Conservation (phyloP, 2,329 filamentous ascomycete genomes). For the Colletotrichum plurivorum region DNA sequence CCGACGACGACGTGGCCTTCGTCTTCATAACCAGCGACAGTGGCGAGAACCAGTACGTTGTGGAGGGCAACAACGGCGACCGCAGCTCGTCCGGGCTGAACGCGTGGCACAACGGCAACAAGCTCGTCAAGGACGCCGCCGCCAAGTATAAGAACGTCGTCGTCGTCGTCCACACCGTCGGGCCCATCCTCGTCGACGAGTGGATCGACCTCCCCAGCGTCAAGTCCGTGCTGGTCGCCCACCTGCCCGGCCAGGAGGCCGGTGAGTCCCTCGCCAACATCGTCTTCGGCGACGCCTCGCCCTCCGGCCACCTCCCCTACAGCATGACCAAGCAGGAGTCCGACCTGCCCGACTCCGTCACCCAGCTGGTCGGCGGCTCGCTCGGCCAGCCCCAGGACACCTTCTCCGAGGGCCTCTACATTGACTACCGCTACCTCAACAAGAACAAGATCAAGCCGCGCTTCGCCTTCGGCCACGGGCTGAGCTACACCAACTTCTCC, state of each 20-base stretch:
- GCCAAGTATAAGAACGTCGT: conserved; percentile 69
- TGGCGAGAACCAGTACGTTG: conserved; percentile 81
- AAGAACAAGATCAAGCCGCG: conserved; percentile 80
- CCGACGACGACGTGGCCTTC: conserved; percentile 81
- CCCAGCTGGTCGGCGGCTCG: conserved; percentile 61
- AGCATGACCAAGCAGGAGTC: conserved; percentile 79
- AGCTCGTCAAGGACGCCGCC: conserved; percentile 80
- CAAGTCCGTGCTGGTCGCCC: conserved; percentile 85
- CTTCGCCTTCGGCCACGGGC: conserved; percentile 88
- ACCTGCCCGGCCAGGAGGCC: conserved; percentile 89
- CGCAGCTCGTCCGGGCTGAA: conserved; percentile 75
- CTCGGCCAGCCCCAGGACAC: conserved; percentile 85
- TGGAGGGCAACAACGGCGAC: conserved; percentile 77
- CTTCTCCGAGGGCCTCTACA: conserved; percentile 85
- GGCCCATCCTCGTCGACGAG: conserved; percentile 83
- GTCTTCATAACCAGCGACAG: conserved; percentile 89
- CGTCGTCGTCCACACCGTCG: conserved; percentile 90
- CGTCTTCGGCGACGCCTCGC: conserved; percentile 82
- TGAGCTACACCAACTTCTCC: conserved; percentile 84
- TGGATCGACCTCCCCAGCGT: conserved; percentile 85
- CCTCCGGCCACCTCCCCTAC: conserved; percentile 87
- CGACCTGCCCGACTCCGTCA: conserved; percentile 78
- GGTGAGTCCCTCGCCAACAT: conserved; percentile 86
- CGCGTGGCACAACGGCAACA: conserved; percentile 83
- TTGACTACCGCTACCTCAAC: conserved; percentile 94